Percentiles rank a stretch among this genome's conserved stretches.
Evolutionary conservation across 139 green algal species (phyloP).

Genomic region (Ettlia oleoabundans): DNA sequence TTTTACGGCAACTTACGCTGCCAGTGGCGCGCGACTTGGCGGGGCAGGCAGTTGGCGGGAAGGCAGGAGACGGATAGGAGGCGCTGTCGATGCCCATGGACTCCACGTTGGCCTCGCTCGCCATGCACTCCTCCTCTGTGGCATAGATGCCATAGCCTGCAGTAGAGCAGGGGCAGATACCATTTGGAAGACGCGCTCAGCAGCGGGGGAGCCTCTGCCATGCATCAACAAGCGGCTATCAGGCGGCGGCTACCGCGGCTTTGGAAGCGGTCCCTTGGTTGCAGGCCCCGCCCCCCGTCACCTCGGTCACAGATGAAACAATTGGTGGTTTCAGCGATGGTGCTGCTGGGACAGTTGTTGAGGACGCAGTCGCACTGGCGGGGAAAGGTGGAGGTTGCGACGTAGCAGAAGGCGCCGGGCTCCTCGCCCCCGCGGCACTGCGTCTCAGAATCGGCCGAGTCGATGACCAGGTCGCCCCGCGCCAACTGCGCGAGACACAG

Average conservation of each 20-base stretch:
- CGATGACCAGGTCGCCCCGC: not conserved
- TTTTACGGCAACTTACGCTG: conserved; percentile 7
- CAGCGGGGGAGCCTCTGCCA: too few species aligned
- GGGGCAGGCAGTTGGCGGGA: conserved; percentile 24
- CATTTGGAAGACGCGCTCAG: not conserved
- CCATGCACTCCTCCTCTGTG: conserved; percentile 34
- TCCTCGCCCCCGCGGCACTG: conserved; percentile 9
- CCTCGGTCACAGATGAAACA: conserved; percentile 37
- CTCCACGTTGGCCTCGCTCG: not conserved
- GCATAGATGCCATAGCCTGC: conserved; percentile 31
- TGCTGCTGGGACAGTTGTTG: conserved; percentile 14
- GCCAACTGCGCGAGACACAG: too few species aligned
- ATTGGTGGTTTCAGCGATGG: conserved; percentile 17
- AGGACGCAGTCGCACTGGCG: conserved; percentile 21
- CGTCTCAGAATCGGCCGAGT: not conserved
- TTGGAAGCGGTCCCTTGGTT: too few species aligned
- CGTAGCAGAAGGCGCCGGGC: not conserved
- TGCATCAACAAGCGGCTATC: too few species aligned
- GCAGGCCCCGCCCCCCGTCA: too few species aligned
- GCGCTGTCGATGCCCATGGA: conserved; percentile 7
- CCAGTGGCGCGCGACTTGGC: not conserved
- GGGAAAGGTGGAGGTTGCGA: not conserved
- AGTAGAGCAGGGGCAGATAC: not conserved
- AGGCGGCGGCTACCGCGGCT: not conserved
- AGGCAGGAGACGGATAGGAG: conserved; percentile 26